Base-by-base conservation (phyloP, 148 eudicot genomes). In the Arctostaphylos glauca region DNA sequence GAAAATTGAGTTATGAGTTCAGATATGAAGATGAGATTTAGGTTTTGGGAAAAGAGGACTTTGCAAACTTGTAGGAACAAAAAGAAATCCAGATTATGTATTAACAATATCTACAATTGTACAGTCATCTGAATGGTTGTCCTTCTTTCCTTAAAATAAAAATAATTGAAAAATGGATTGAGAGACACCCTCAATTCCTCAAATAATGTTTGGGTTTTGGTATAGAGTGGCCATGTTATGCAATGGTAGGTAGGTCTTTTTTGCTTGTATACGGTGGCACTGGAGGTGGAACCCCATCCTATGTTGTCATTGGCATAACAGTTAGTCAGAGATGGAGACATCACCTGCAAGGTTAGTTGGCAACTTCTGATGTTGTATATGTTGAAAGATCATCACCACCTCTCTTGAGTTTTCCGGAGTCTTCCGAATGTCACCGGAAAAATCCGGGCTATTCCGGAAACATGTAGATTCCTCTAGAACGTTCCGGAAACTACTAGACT, bases 221-320 rank as follows among this genome's bases (percentile, higher is more conserved):
- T 16, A 74, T 74, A 16, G 23, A 49, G 41, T 50, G 78, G 1
- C 41, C 41, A 9, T 74, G 56, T 52, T 74, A 23, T 74, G 43
- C 78, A 49, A 48, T 13, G 7, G 18, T 38, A 74, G 8, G 19
- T 74, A n/a, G 41, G 58, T 48, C 21, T 43, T 21, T 13, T 52
- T 21, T 74, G 1, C 41, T 74, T 46, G 21, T 74, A 41, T 31
- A 76, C 78, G 59, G 6, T 76, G 78, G 43, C 59, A 43, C 7
- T 14, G n/a, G 58, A 50, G 44, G 8, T 52, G 49, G 19, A 48
- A 38, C 9, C 15, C 50, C 5, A 44, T 74, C 3, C 25, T 9
- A 48, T 74, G 38, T n/a, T 74, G 25, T 74, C 77, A 74, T 74
- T 74, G 74, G 77, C 50, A 19, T 50, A 47, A 48, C 77, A 74